These are phyloP conservation scores for Hypoxylon lienhwacheense DNA, from an alignment of 495 filamentous ascomycete species.

Conservation along the genomic window DNA sequence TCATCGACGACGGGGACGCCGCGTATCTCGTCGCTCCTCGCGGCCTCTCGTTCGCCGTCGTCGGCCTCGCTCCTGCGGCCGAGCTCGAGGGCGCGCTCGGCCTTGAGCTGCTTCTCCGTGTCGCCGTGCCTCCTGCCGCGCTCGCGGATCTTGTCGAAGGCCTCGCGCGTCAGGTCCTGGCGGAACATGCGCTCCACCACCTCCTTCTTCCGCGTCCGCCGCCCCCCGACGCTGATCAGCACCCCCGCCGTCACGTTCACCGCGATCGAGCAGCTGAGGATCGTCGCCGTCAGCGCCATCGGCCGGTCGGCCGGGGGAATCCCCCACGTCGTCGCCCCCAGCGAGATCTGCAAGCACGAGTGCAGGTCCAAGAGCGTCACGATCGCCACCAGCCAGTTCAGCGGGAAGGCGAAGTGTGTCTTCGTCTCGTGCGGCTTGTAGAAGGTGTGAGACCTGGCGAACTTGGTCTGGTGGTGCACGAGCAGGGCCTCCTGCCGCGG, in stretches of 20 bases:
- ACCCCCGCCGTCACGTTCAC: conserved; percentile 73
- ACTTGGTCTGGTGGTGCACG: conserved; percentile 72
- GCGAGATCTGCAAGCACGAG: conserved; percentile 70
- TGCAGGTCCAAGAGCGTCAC: conserved; percentile 76
- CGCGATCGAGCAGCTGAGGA: conserved; percentile 73
- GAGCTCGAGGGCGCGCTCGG: conserved; percentile 35
- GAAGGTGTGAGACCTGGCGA: conserved; percentile 76
- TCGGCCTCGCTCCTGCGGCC: conserved; percentile 34
- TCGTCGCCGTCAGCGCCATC: conserved; percentile 72
- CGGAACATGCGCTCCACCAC: conserved; percentile 72
- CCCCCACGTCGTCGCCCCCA: conserved; percentile 73
- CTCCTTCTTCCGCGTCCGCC: conserved; percentile 76
- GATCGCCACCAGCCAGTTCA: conserved; percentile 68
- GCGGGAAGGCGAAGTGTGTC: conserved; percentile 77
- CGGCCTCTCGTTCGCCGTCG: no score
- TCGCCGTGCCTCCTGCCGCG: conserved; percentile 57
- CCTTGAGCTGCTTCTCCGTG: conserved; percentile 52
- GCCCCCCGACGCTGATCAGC: conserved; percentile 71
- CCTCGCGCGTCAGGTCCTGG: conserved; percentile 71
- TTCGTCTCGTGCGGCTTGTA: conserved; percentile 83
- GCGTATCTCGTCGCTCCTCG: conserved; percentile 18
- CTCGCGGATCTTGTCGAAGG: conserved; percentile 64
- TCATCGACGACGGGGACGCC: conserved; percentile 20
- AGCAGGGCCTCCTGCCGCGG: conserved; percentile 63
- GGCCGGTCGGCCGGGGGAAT: conserved; percentile 65